Percentiles rank a stretch among this genome's conserved stretches.
Evolutionary conservation across 164 flowering plant species (phyloP).

Genomic region (Macadamia integrifolia): DNA sequence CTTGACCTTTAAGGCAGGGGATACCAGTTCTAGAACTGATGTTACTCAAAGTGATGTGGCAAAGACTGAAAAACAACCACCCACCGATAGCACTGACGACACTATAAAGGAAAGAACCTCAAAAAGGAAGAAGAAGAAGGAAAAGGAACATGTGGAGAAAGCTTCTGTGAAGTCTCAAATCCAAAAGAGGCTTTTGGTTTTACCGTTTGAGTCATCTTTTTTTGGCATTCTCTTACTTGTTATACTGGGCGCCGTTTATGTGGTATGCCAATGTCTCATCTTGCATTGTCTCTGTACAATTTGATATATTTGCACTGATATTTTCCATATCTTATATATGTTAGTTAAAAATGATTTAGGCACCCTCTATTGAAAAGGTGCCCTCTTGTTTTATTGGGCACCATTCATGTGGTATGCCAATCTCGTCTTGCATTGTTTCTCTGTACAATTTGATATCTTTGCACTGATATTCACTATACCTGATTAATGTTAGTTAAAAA

Average conservation of each 20-base stretch:
- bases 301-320: neutral
- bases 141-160: slow-evolving; percentile 60
- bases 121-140: slow-evolving; percentile 74
- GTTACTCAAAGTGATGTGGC: slow-evolving; percentile 35
- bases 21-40: slow-evolving; percentile 28
- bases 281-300: neutral
- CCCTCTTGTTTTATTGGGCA: slow-evolving; percentile 66
- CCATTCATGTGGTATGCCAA: slow-evolving; percentile 86
- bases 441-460: too few relatives aligned
- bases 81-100: slow-evolving; percentile 50
- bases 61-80: slow-evolving; percentile 28
- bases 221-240: slow-evolving; percentile 67
- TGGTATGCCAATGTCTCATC: slow-evolving; percentile 47
- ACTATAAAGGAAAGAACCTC: slow-evolving; percentile 58
- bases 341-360: too few relatives aligned
- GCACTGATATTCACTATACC: too few relatives aligned
- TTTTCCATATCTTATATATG: neutral
- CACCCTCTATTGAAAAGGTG: too few relatives aligned
- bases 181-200: slow-evolving; percentile 67
- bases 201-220: slow-evolving; percentile 79
- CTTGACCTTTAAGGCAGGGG: slow-evolving; percentile 62
- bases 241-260: slow-evolving; percentile 89
- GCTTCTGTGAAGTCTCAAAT: slow-evolving; percentile 39
- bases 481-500: too few relatives aligned
- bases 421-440: slow-evolving; percentile 6